Base-by-base conservation (phyloP, 805 yeast genomes). In the Wickerhamomyces strasburgensis region DNA sequence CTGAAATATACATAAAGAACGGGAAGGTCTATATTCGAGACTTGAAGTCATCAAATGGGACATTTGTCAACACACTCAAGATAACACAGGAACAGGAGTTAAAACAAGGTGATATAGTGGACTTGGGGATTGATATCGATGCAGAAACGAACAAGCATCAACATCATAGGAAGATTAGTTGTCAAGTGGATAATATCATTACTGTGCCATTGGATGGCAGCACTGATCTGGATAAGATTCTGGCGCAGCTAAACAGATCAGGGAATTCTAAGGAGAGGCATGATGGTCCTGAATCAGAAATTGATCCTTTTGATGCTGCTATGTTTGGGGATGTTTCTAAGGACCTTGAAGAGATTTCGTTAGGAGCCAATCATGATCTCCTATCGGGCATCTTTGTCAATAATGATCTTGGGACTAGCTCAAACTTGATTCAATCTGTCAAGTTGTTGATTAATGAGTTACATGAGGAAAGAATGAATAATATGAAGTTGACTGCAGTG, bases 11-110 rank as follows among this genome's bases (percentile, higher is more conserved):
- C 65, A 75, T 88, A 26, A 93, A 85, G 48, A 67, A 75, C 14
- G 88, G 89, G 5, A 72, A 72, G 41, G 70, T 94, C 15, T 86
- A 71, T 69, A 72, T 93, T 18, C 77, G 80, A 47, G 99, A 93
- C 62, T 72, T 88, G 53, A 87, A 88, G 39, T 83, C 95, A 3
- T 84, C 96, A 17, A 93, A 93, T 60, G 99, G 99, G 8, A 90
- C 98, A 0, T 94, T 83, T 58, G 75, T 93, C 33, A 93, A 93
- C 58, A 85, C 80, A 24, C 68, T 63, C 29, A 79, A 88, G 44
- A 69, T 93, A 39, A 62, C 65, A 9, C 50, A 52, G 35, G 82
- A 77, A 30, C 75, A 74, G 15, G 85, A 80, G 47, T 61, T 93
- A 34, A 70, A 78, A 38, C 68, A 78, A n/a, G 89, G 85, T 18